Evolutionary conservation across 192 early-diverging fungal genomes (phyloP), one percentile per base, ranked within the genome.

Genomic region (Borealophlyctis nickersoniae): DNA sequence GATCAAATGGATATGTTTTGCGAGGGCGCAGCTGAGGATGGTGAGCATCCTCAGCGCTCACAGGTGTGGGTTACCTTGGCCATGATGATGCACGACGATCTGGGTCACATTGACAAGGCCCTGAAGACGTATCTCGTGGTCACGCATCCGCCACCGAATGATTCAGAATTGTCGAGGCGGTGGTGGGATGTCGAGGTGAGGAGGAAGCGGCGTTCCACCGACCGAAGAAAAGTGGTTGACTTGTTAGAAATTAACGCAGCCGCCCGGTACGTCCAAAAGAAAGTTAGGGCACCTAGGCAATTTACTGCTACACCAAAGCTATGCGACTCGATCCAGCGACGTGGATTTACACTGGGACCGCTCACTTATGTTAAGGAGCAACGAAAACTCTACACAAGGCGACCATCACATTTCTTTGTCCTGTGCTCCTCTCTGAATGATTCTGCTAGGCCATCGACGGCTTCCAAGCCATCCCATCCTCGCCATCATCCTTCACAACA

Each of bases 1-100:
- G 63, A 61, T 14, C 11, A n/a, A 19, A 49, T n/a, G 1, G 49
- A 51, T 9, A 2, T n/a, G 1, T 28, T 30, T 63, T 13, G 26
- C 5, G 56, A 66, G 16, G 64, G 32, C 22, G 50, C 4, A 61
- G 64, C 51, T 28, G 58, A 33, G 13, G 51, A 5, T 22, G 66
- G 61, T 24, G 24, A 63, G 77, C 2, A 81, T 88, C 32, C 86
- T 86, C 16, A 88, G 81, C 58, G 83, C 87, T 1, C 83, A 82
- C 73, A 83, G 30, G 94, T 92, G 14, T 98, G 96, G 96, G 80
- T 81, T 56, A 89, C 89, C 1, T 84, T 97, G 68, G 96, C 90
- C 51, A 76, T 94, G 57, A n/a, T n/a, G n/a, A 87, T 95, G 31
- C 90, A 95, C 61, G 91, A 96, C 58, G 92, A 96, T 56, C 61